Percentiles rank a stretch among this genome's conserved stretches.
Conservation (phyloP, 352 stramenopile genomes). For the Peronospora tabacina region DNA sequence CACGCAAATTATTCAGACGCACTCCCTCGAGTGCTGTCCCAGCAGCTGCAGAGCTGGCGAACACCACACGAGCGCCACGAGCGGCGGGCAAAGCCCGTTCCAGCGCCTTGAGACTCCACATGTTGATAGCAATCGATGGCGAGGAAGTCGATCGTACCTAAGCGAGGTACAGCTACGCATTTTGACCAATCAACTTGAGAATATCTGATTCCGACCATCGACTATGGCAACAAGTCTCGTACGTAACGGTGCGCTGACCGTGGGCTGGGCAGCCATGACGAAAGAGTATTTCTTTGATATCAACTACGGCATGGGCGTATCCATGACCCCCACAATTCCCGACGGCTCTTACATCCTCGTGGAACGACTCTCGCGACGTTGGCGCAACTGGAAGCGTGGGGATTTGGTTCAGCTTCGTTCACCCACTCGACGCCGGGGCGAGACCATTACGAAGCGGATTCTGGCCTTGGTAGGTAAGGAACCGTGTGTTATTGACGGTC, state of each 20-base stretch:
- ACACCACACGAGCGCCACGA: conserved; percentile 18
- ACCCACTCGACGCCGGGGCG: conserved; percentile 56
- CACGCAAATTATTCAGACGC: conserved; percentile 78
- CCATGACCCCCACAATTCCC: conserved; percentile 76
- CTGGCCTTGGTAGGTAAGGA: conserved; percentile 54
- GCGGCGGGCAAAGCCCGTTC: conserved; percentile 37
- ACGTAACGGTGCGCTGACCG: conserved; percentile 50
- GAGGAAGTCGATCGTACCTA: conserved; percentile 16
- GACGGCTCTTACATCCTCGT: conserved; percentile 80
- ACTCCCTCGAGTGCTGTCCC: conserved; percentile 33
- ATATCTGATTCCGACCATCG: too few relatives aligned
- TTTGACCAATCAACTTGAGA: neutral
- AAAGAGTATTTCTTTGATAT: conserved; percentile 71
- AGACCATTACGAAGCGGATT: conserved; percentile 85
- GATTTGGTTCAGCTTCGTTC: conserved; percentile 82
- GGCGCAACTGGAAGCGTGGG: conserved; percentile 52
- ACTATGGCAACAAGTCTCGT: conserved; percentile 16
- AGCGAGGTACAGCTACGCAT: neutral
- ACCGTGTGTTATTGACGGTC: too few relatives aligned
- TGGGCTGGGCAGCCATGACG: conserved; percentile 48
- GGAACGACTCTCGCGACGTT: conserved; percentile 64
- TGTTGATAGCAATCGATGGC: conserved; percentile 11
- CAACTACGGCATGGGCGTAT: conserved; percentile 78
- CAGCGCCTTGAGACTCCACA: conserved; percentile 57
- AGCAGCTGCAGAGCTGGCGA: conserved; percentile 50